phyloP scores from a whole-genome alignment of 176 grass and related monocot species.

The Tillandsia fasciculata region DNA sequence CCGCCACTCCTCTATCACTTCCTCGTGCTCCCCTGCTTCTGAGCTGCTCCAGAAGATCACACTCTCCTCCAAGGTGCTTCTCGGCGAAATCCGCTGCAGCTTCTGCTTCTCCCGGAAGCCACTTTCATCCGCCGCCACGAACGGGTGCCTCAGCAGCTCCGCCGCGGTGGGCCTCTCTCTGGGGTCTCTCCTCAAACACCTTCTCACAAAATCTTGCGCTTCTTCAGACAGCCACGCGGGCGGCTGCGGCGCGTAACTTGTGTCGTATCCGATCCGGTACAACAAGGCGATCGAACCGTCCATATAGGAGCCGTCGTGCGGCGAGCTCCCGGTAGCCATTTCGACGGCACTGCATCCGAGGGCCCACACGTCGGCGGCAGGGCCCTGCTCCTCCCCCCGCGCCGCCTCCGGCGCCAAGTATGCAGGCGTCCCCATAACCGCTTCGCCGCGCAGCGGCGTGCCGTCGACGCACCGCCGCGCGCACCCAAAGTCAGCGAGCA shows the following conservation, averaged over 20 bases:
- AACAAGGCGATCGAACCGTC: conserved; percentile 27
- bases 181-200: conserved; percentile 39
- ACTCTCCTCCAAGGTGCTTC: conserved; percentile 53
- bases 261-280: conserved; percentile 67
- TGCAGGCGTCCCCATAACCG: conserved; percentile 19
- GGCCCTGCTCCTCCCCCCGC: conserved; percentile 34
- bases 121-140: conserved; percentile 22
- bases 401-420: conserved; percentile 20
- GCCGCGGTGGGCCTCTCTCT: conserved; percentile 26
- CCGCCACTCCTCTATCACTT: not conserved
- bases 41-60: conserved; percentile 37
- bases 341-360: conserved; percentile 71
- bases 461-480: conserved; percentile 16
- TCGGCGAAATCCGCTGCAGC: conserved; percentile 39
- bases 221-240: conserved; percentile 53
- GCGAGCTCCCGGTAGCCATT: conserved; percentile 63
- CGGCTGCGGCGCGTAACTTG: conserved; percentile 28
- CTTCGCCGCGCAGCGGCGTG: not conserved
- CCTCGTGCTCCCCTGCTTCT: conserved; percentile 17
- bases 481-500: conserved; percentile 73
- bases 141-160: conserved; percentile 56
- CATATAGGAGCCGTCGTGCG: conserved; percentile 32
- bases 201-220: conserved; percentile 53
- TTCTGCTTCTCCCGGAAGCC: conserved; percentile 3
- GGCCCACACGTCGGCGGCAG: conserved; percentile 54